These are phyloP conservation scores for Dissophora ornata DNA, from an alignment of 192 early-diverging fungal species.

Conservation along the genomic window DNA sequence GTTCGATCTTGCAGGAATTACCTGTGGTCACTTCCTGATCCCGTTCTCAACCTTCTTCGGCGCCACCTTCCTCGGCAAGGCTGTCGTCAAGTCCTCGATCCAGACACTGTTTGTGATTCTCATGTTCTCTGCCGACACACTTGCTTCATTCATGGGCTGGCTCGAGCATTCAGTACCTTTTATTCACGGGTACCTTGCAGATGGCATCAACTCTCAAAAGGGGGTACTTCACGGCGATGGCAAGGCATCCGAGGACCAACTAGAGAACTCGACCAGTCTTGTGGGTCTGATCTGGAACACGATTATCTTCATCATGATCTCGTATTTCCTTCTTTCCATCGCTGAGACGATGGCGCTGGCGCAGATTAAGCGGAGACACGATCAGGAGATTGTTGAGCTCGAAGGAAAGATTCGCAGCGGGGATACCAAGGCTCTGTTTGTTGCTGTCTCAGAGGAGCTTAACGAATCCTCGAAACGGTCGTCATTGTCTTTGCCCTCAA, in stretches of 20 bases:
- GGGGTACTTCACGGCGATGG: conserved; percentile 18
- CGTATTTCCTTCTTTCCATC: conserved; percentile 89
- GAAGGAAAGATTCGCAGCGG: conserved; percentile 52
- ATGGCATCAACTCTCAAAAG: conserved; percentile 45
- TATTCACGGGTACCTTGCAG: conserved; percentile 61
- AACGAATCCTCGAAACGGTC: conserved; percentile 13
- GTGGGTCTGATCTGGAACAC: conserved; percentile 81
- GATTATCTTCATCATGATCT: conserved; percentile 81
- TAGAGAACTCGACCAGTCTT: conserved; percentile 61
- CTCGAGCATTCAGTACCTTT: conserved; percentile 66
- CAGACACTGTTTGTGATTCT: conserved; percentile 87
- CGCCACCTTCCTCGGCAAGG: conserved; percentile 95
- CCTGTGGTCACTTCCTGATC: conserved; percentile 91
- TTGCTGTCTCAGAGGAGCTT: conserved; percentile 30
- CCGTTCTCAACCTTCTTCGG: conserved; percentile 96
- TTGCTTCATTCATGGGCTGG: conserved; percentile 66
- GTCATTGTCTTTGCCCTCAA: background rate
- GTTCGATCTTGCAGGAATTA: conserved; percentile 96
- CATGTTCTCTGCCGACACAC: conserved; percentile 83
- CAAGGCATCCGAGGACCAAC: conserved; percentile 29
- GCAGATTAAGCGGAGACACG: conserved; percentile 69
- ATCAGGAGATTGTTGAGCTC: conserved; percentile 52
- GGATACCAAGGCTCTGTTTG: conserved; percentile 39
- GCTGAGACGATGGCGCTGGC: conserved; percentile 86
- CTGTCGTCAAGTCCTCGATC: conserved; percentile 86